A percentile compares a stretch with the other conserved stretches of the same genome.
Evolutionary conservation across 1,284 basidiomycete species (phyloP).

Genomic region (Xanthoconium separans): DNA sequence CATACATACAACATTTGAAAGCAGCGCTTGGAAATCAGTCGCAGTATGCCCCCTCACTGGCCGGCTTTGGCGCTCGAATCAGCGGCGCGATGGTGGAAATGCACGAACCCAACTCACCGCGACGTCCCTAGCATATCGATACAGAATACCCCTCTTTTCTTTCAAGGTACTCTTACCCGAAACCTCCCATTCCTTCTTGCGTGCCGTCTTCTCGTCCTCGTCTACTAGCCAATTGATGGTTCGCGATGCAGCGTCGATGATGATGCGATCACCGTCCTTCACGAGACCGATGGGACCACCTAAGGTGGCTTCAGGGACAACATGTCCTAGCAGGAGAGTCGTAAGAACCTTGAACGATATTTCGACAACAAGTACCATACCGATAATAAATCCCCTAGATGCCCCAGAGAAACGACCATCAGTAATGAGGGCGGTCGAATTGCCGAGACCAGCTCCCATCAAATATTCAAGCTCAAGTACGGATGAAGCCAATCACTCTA

Average conservation of each 20-base stretch:
- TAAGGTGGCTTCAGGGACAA: slow-evolving; percentile 88
- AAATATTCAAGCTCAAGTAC: slow-evolving; percentile 39
- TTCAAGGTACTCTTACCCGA: slow-evolving; percentile 64
- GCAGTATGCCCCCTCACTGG: slow-evolving; percentile 75
- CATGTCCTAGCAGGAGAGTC: slow-evolving; percentile 61
- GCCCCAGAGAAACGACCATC: slow-evolving; percentile 96
- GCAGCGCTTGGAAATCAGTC: slow-evolving; percentile 41
- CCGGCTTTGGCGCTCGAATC: slow-evolving; percentile 49
- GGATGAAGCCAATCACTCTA: neutral
- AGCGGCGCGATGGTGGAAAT: slow-evolving; percentile 1
- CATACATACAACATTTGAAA: slow-evolving; percentile 6
- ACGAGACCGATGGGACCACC: slow-evolving; percentile 97
- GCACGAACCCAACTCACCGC: slow-evolving; percentile 51
- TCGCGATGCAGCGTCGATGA: slow-evolving; percentile 79
- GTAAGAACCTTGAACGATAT: neutral
- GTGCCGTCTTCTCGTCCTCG: slow-evolving; percentile 73
- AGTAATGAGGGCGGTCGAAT: slow-evolving; percentile 90
- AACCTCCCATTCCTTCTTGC: slow-evolving; percentile 72
- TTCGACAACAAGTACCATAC: slow-evolving; percentile 38
- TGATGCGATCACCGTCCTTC: slow-evolving; percentile 85
- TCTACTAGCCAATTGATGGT: slow-evolving; percentile 81
- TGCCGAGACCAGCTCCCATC: slow-evolving; percentile 90
- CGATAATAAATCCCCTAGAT: slow-evolving; percentile 62
- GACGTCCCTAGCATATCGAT: slow-evolving; percentile 78
- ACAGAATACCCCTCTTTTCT: slow-evolving; percentile 69